Conservation (phyloP, 2,329 filamentous ascomycete species). For the Sarocladium brachiariae region DNA sequence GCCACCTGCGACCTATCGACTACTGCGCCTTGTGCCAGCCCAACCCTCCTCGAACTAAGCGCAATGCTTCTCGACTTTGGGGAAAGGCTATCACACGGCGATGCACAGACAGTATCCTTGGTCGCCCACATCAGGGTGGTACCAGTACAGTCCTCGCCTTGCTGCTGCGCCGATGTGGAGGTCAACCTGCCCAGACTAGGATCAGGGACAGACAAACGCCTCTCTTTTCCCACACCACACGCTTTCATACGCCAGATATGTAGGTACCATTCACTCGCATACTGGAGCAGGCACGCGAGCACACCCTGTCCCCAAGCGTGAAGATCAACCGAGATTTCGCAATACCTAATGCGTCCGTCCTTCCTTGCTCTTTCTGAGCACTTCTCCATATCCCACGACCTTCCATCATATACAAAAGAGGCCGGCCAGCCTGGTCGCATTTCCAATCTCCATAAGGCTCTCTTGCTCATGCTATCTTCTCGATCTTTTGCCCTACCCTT, state of each 20-base stretch:
- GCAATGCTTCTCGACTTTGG: neutral
- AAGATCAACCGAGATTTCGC: constrained; percentile 9
- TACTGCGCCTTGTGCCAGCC: neutral
- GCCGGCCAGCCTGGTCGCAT: constrained; percentile 3
- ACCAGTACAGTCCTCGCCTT: neutral
- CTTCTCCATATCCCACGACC: neutral
- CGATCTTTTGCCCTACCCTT: neutral
- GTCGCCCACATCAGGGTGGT: neutral
- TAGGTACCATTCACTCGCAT: constrained; percentile 8
- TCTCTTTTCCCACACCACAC: neutral
- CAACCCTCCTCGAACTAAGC: neutral
- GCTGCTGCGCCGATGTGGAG: constrained; percentile 4
- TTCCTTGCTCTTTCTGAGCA: neutral
- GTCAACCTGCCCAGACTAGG: neutral
- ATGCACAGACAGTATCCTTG: neutral
- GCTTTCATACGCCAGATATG: constrained; percentile 1
- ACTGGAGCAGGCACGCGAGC: constrained; percentile 4
- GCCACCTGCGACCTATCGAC: neutral
- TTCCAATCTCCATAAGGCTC: constrained; percentile 6
- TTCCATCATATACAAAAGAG: constrained; percentile 9
- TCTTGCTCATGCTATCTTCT: neutral
- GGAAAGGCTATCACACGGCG: neutral
- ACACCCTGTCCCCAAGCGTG: constrained; percentile 5
- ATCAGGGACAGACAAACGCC: neutral
- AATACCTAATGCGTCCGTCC: neutral